phyloP scores from a whole-genome alignment of 2,329 filamentous ascomycete species.

The Macrophomina pseudophaseolina region DNA sequence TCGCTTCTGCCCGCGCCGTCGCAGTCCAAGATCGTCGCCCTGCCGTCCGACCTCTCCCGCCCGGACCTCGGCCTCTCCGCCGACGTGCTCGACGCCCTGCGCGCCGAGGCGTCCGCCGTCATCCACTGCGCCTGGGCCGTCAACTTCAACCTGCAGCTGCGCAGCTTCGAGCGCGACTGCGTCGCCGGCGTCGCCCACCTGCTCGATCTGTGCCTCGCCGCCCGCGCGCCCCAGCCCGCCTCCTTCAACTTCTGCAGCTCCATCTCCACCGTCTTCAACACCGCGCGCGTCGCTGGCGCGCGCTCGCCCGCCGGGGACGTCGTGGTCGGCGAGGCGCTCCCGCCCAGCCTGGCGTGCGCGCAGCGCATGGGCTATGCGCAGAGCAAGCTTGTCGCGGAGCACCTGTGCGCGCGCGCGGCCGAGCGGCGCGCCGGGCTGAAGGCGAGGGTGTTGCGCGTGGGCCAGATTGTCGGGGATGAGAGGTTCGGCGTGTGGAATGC shows the following conservation, averaged over 20 bases:
- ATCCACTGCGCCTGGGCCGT: constrained; percentile 62
- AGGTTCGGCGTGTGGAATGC: constrained; percentile 55
- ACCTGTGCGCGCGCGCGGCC: constrained; percentile 43
- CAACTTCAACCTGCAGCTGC: constrained; percentile 61
- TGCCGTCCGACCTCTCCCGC: constrained; percentile 49
- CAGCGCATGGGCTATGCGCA: constrained; percentile 59
- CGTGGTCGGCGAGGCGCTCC: constrained; percentile 42
- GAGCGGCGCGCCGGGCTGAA: constrained; percentile 26
- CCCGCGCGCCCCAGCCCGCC: constrained; percentile 42
- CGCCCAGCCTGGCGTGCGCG: constrained; percentile 46
- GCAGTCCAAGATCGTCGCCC: constrained; percentile 40
- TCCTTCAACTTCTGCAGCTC: constrained; percentile 55
- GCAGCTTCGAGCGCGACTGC: constrained; percentile 55
- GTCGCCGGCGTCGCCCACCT: constrained; percentile 54
- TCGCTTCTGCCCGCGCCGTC: constrained; percentile 33
- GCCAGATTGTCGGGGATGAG: constrained; percentile 57
- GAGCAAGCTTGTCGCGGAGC: constrained; percentile 57
- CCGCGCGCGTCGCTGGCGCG: neutral
- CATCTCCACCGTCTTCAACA: constrained; percentile 38
- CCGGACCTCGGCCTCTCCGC: constrained; percentile 48
- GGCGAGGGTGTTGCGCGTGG: constrained; percentile 47
- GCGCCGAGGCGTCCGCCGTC: constrained; percentile 45
- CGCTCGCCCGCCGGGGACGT: constrained; percentile 41
- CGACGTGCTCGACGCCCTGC: constrained; percentile 31
- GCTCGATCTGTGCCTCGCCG: constrained; percentile 46